Percentiles rank a stretch among this genome's conserved stretches.
Evolutionary conservation across 306 rosid genomes (phyloP).

Genomic region (Begonia masoniana): DNA sequence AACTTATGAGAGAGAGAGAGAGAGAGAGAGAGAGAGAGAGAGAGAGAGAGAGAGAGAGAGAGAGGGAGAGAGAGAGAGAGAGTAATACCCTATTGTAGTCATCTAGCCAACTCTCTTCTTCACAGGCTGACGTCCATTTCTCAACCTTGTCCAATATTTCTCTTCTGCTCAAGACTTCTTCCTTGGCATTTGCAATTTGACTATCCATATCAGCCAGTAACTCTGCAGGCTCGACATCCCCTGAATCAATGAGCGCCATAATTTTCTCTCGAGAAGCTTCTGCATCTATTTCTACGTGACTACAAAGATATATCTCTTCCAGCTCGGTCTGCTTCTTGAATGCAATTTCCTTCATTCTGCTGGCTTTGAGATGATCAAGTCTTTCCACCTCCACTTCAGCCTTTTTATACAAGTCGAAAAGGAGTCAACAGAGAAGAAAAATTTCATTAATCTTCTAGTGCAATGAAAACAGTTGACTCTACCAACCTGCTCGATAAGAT

Average conservation of each 20-base stretch:
- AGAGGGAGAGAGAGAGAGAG: constrained; percentile 16
- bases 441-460: constrained; percentile 68
- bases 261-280: no score
- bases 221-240: constrained; percentile 68
- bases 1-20: constrained; percentile 17
- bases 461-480: not conserved
- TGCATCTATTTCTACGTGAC: constrained; percentile 16
- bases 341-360: constrained; percentile 16
- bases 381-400: no score
- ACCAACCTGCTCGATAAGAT: no score
- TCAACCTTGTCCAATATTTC: constrained; percentile 92
- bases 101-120: constrained; percentile 19
- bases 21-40: not conserved
- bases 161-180: constrained; percentile 72
- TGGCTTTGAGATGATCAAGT: no score
- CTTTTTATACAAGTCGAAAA: no score
- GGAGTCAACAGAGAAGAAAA: no score
- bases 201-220: constrained; percentile 82
- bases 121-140: constrained; percentile 98
- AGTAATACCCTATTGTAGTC: constrained; percentile 68
- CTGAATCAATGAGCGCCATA: constrained; percentile 30
- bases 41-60: constrained; percentile 15
- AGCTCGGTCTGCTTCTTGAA: constrained; percentile 82
- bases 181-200: constrained; percentile 72
- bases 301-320: constrained; percentile 60